Base-by-base conservation (phyloP, 1,284 basidiomycete genomes). In the Anthracocystis panici-leucophaei region DNA sequence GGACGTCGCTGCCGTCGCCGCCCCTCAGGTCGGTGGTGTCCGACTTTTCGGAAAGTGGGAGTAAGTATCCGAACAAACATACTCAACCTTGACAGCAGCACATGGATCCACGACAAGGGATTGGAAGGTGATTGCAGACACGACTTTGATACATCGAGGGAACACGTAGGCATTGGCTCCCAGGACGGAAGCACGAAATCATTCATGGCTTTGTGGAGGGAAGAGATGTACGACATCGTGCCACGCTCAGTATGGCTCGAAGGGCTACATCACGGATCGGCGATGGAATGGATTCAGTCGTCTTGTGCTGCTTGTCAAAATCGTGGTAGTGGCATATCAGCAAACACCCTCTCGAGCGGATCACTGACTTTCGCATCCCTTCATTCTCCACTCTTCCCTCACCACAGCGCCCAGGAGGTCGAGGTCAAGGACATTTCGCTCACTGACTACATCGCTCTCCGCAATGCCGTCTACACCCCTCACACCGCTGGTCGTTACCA, bases 401-500 rank as follows among this genome's bases (percentile, higher is more conserved):
- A 21, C 54, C 31, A 68, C 77, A 79, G 77, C 69, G 66, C 67
- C 48, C 83, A 69, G 85, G 97, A 95, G 87, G 92, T 97, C 80
- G 95, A 99, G 88, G 94, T 97, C 86, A 97, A 97, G 90, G 97
- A 99, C 87, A 99, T 99, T 78, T 85, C 82, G 56, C 77, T 83
- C 45, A 82, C 80, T 46, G 97, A 99, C 88, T 99, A 99, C 91
- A 96, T 99, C 88, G 95, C 97, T 89, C 93, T 97, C 88, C 95
- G 94, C 87, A 95, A 98, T 87, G 92, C 95, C 70, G 95, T 98
- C 86, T 98, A 95, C 89, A 89, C 96, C 70, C 85, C 96, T 73
- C 96, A 99, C 91, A 99, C 97, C 75, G 95, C 96, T 82, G 97
- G 97, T 82, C 94, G 97, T 88, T 99, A 98, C 88, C 94, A 95